Base-by-base conservation (phyloP, 2,329 filamentous ascomycete genomes). In the Chaetomium strumarium region DNA sequence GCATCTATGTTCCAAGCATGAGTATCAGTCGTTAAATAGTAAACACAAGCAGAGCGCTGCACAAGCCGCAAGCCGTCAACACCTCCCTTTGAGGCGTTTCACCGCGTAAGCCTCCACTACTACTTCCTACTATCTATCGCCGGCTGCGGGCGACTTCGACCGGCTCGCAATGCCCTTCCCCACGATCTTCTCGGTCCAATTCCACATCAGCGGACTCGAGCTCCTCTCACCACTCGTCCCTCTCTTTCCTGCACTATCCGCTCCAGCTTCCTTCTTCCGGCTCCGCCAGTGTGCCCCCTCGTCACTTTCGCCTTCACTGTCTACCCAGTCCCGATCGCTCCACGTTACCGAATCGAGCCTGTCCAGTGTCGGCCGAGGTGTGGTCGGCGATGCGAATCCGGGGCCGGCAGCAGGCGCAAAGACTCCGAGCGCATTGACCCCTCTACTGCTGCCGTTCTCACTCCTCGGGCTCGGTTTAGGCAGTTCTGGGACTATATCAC, bases 321-420 rank as follows among this genome's bases (percentile, higher is more conserved):
- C 80, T 10, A 72, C 72, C 71, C 81, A 84, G 64, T 86, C 82
- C 11, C 76, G 72, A 45, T 87, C 84, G 64, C 80, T 85, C 85
- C 84, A 88, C 4, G 75, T 76, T 49, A 78, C 72, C 3, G 80
- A 84, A 60, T 85, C 83, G 20, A 64, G 59, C 33, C 72, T 58
- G 30, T 69, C 65, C 31, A 63, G 58, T 17, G 55, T 60, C 29
- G 62, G 60, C 5, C 63, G 66, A 11, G 60, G 44, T 10, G 61
- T 13, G 55, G 66, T 31, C 55, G 53, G 14, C 57, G 53, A 36
- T 5, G 53, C 34, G 17, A 52, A 20, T 53, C 17, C 41, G 12
- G 13, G 19, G 16, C 16, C 34, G 24, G 47, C 16, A 20, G 2
- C 43, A 14, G 38, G 17, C 8, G 63, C 8, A 19, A 51, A 46